Percentiles rank a stretch among this genome's conserved stretches.
Evolutionary conservation across 2,329 filamentous ascomycete genomes (phyloP).

Genomic region (Leptosphaerulina australis): DNA sequence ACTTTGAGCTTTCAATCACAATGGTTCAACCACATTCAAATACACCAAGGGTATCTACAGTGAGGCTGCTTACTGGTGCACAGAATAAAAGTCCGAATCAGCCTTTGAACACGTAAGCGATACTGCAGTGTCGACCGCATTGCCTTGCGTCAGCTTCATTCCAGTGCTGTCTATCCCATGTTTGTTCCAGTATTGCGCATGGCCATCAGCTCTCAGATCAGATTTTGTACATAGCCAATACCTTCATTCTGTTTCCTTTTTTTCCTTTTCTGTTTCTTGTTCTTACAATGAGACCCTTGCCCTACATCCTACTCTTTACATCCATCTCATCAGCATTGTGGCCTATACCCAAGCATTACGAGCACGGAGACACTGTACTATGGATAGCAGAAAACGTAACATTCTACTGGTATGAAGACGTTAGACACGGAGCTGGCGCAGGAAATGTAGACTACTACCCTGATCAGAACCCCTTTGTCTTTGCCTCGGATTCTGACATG

Average conservation of each 20-base stretch:
- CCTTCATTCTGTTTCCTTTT: background rate
- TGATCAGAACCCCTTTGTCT: slow-evolving; percentile 22
- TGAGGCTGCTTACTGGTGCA: slow-evolving; percentile 1
- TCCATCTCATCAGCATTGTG: slow-evolving; percentile 49
- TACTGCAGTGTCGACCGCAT: slow-evolving; percentile 6
- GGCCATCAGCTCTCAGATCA: background rate
- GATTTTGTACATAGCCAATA: background rate
- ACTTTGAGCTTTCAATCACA: background rate
- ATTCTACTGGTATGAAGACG: slow-evolving; percentile 45
- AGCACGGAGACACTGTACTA: slow-evolving; percentile 47
- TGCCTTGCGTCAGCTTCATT: slow-evolving; percentile 24
- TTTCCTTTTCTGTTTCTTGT: background rate
- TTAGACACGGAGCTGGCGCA: too few relatives aligned
- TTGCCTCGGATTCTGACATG: slow-evolving; percentile 30
- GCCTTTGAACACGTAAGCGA: background rate
- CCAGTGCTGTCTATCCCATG: slow-evolving; percentile 12
- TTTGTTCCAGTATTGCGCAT: too few relatives aligned
- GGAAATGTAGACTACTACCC: slow-evolving; percentile 34
- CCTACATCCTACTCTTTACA: slow-evolving; percentile 25
- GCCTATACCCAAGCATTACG: slow-evolving; percentile 50
- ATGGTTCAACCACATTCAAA: slow-evolving; percentile 5
- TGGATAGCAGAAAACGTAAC: slow-evolving; percentile 49
- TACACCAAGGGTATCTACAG: background rate
- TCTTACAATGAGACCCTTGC: slow-evolving; percentile 36
- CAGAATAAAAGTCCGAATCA: background rate